Conservation (phyloP, 192 early-diverging fungal species). For the Hyaloraphidium curvatum region DNA sequence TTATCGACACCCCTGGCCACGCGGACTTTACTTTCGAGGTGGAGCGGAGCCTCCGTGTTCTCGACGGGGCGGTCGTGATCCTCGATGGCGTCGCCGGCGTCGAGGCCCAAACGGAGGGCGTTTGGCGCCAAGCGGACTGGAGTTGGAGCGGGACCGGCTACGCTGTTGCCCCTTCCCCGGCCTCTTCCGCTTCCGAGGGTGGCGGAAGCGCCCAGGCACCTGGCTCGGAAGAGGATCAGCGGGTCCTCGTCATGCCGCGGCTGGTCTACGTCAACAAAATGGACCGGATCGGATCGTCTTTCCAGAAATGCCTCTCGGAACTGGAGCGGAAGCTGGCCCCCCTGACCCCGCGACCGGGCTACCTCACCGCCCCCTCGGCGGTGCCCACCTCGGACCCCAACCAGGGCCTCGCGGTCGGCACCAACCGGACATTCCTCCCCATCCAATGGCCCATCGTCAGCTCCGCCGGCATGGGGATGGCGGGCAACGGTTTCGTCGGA, state of each 20-base stretch:
- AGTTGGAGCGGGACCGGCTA: no score
- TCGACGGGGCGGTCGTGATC: slow-evolving; percentile 86
- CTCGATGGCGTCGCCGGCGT: slow-evolving; percentile 92
- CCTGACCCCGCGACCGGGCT: no score
- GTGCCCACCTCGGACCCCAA: no score
- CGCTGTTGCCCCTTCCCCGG: no score
- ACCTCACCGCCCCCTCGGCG: no score
- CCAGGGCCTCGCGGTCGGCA: no score
- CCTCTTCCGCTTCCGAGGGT: no score
- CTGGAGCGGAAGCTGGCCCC: background rate
- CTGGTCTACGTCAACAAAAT: slow-evolving; percentile 92
- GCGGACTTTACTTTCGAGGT: slow-evolving; percentile 95
- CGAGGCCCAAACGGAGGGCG: slow-evolving; percentile 92
- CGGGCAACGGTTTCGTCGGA: slow-evolving; percentile 22
- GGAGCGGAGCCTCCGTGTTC: slow-evolving; percentile 68
- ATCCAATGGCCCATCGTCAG: background rate
- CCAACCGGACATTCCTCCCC: background rate
- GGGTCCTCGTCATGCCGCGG: slow-evolving; percentile 57
- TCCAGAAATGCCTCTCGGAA: background rate
- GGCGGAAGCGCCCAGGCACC: no score
- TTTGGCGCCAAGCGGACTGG: slow-evolving; percentile 13
- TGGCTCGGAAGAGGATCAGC: no score
- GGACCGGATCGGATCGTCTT: slow-evolving; percentile 58
- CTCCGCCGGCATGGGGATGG: background rate
- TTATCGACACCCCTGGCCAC: slow-evolving; percentile 94